phyloP scores from a whole-genome alignment of 768 basidiomycete species.

The Suillus tomentosus region DNA sequence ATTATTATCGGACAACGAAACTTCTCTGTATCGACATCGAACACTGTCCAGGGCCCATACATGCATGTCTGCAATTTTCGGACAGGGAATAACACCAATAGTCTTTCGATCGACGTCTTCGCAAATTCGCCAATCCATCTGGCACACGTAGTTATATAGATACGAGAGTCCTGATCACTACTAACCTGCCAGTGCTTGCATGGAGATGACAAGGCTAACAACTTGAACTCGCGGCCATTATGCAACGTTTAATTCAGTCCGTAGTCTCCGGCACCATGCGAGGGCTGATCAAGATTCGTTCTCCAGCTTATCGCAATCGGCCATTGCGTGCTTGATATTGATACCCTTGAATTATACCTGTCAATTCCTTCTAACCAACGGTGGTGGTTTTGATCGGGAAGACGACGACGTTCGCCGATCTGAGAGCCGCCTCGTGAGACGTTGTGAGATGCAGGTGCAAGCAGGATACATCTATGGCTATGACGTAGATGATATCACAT shows the following conservation, averaged over 20 bases:
- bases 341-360: too few relatives aligned
- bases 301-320: too few relatives aligned
- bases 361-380: too few relatives aligned
- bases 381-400: too few relatives aligned
- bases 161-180: neutral
- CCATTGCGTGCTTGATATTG: too few relatives aligned
- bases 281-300: too few relatives aligned
- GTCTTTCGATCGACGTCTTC: too few relatives aligned
- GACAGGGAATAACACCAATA: neutral
- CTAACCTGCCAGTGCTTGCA: neutral
- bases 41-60: neutral
- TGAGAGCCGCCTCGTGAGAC: neutral
- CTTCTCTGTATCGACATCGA: neutral
- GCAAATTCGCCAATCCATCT: too few relatives aligned
- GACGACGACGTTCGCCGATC: neutral
- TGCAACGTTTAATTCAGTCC: too few relatives aligned
- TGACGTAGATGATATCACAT: neutral
- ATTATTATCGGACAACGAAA: neutral
- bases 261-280: too few relatives aligned
- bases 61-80: neutral
- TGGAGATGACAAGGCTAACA: neutral
- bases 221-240: neutral
- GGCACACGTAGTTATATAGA: too few relatives aligned
- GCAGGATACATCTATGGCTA: neutral
- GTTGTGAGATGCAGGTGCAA: neutral